Base-by-base conservation (phyloP, 768 basidiomycete genomes). In the Symmetrospora coprosmae region DNA sequence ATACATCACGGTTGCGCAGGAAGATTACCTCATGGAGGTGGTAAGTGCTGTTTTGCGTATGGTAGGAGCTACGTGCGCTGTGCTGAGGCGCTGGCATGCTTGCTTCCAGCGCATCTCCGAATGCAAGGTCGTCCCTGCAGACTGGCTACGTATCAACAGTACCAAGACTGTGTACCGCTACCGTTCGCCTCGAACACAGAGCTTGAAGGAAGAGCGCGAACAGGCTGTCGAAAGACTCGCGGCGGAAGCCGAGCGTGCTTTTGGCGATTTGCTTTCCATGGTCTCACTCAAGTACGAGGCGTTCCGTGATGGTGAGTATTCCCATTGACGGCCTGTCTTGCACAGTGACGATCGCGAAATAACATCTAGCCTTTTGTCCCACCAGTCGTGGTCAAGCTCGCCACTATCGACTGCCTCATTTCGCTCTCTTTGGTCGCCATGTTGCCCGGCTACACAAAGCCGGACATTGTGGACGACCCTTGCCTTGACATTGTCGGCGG, bases 1-100 rank as follows among this genome's bases (percentile, higher is more conserved):
- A 53, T 97, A 81, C 77, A 78, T 78, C 2, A 79, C 77, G 4
- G 76, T 83, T 13, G 73, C 77, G 0, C 82, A 80, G 0, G 82
- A 84, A 55, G 88, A 94, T 83, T 91, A 80, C 70, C 75, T 94
- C 9, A 75, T 92, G 9, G 87, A 92, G 71, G 73, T 92, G 23
- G 82, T 80, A 62, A 81, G 80, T 52, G 78, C 64, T 37, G 67
- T 69, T n/a, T n/a, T n/a, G n/a, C n/a, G n/a, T n/a, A n/a, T n/a
- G n/a, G n/a, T n/a, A n/a, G n/a, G n/a, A n/a, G n/a, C n/a, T n/a
- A n/a, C n/a, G n/a, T n/a, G n/a, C n/a, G n/a, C n/a, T n/a, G n/a
- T n/a, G n/a, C n/a, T n/a, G n/a, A n/a, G n/a, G n/a, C n/a, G n/a
- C n/a, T n/a, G n/a, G n/a, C n/a, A n/a, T n/a, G n/a, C n/a, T n/a